Conservation (phyloP, 2,329 filamentous ascomycete species). For the Cercospora sojina region DNA sequence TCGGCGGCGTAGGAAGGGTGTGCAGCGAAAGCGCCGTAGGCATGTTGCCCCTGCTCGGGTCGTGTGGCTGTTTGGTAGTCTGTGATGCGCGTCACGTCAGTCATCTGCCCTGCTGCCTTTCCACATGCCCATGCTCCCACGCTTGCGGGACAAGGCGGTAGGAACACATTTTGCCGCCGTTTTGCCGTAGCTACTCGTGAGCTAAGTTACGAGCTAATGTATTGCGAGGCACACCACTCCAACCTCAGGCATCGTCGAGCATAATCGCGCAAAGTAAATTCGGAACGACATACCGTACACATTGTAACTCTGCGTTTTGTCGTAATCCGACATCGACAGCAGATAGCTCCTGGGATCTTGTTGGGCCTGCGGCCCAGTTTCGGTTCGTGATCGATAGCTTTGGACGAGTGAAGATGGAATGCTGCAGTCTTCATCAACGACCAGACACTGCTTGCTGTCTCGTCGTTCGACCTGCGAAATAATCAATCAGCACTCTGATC, state of each 20-base stretch:
- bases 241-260: slow-evolving; percentile 10
- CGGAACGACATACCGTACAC: slow-evolving; percentile 70
- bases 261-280: slow-evolving; percentile 15
- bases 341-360: slow-evolving; percentile 43
- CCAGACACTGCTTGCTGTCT: slow-evolving; percentile 36
- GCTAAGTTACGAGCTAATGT: slow-evolving; percentile 15
- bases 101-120: slow-evolving; percentile 40
- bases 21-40: slow-evolving; percentile 48
- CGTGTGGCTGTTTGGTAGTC: slow-evolving; percentile 58
- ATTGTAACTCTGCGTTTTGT: slow-evolving; percentile 71
- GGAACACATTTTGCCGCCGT: slow-evolving; percentile 14
- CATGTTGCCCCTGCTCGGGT: slow-evolving; percentile 56
- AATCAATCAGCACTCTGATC: slow-evolving; percentile 4
- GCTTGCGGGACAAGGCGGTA: slow-evolving; percentile 21
- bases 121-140: slow-evolving; percentile 27
- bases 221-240: slow-evolving; percentile 14
- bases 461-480: slow-evolving; percentile 24
- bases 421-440: slow-evolving; percentile 40
- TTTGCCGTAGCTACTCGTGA: slow-evolving; percentile 12
- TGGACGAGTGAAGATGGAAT: slow-evolving; percentile 36
- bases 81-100: slow-evolving; percentile 49
- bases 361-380: slow-evolving; percentile 55
- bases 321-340: slow-evolving; percentile 79
- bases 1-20: slow-evolving; percentile 52
- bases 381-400: slow-evolving; percentile 40